Percentiles rank a stretch among this genome's conserved stretches.
These are phyloP conservation scores for Suhomyces sp. DNA, from an alignment of 805 yeast species.

Conservation along the genomic window DNA sequence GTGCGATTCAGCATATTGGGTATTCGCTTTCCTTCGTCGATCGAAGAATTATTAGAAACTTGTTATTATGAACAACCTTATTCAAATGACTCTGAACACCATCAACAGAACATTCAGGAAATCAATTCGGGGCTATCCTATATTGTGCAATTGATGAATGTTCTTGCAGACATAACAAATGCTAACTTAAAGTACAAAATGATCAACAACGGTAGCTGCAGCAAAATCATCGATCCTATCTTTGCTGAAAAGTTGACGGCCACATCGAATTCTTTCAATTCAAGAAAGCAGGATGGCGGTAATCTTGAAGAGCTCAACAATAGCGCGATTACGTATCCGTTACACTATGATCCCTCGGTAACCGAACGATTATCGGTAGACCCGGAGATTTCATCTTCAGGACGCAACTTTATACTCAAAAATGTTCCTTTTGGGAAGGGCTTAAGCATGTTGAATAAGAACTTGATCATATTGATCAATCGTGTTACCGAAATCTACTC, in stretches of 20 bases:
- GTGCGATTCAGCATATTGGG: slow-evolving; percentile 30
- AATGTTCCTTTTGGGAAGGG: slow-evolving; percentile 34
- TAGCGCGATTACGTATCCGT: slow-evolving; percentile 19
- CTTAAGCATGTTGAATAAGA: slow-evolving; percentile 28
- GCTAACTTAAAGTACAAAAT: slow-evolving; percentile 28
- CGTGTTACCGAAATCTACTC: slow-evolving; percentile 16
- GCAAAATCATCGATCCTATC: slow-evolving; percentile 23
- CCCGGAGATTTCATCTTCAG: background rate
- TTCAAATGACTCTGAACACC: slow-evolving; percentile 8
- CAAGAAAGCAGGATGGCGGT: background rate
- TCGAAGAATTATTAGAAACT: slow-evolving; percentile 25
- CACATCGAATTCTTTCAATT: background rate
- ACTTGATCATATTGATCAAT: slow-evolving; percentile 24
- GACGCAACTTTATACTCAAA: slow-evolving; percentile 4
- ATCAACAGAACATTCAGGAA: slow-evolving; percentile 15
- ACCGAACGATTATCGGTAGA: slow-evolving; percentile 17
- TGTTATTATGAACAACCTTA: slow-evolving; percentile 25
- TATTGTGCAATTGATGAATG: slow-evolving; percentile 26
- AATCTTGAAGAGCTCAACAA: background rate
- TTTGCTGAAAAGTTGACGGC: background rate
- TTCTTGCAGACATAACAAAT: slow-evolving; percentile 24
- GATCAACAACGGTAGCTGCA: slow-evolving; percentile 17
- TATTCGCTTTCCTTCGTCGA: slow-evolving; percentile 33
- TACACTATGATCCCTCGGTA: slow-evolving; percentile 22
- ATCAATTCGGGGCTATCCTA: slow-evolving; percentile 33